Evolutionary conservation across 345 rosid species (phyloP).

Genomic region (Capsella bursapastoris): DNA sequence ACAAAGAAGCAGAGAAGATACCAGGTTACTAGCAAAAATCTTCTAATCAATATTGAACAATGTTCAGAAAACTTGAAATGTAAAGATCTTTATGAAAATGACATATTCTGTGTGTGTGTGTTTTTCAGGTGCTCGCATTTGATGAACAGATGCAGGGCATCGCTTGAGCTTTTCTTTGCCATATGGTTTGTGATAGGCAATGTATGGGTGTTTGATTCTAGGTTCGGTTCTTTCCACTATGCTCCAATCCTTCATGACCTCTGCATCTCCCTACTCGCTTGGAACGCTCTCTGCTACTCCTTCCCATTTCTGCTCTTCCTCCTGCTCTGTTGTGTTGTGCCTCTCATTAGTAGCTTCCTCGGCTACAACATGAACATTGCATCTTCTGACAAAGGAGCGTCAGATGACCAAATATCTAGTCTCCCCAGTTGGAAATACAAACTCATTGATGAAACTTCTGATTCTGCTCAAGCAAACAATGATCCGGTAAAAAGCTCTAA

Average conservation of each 20-base stretch:
- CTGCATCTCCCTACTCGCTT: conserved; percentile 85
- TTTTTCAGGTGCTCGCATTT: conserved; percentile 66
- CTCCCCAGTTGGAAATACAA: conserved; percentile 84
- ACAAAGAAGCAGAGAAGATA: conserved; percentile 67
- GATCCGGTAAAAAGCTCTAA: conserved; percentile 53
- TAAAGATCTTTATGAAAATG: not conserved
- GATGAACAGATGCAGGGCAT: conserved; percentile 89
- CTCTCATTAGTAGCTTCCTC: conserved; percentile 71
- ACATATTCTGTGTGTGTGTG: not conserved
- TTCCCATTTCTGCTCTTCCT: conserved; percentile 91
- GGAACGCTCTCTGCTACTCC: conserved; percentile 92
- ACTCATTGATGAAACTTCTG: conserved; percentile 47
- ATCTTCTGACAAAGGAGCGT: conserved; percentile 74
- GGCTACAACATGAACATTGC: conserved; percentile 96
- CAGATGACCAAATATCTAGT: conserved; percentile 82
- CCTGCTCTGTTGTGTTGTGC: conserved; percentile 85
- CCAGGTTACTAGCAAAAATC: conserved; percentile 55
- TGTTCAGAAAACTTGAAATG: conserved; percentile 6
- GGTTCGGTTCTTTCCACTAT: conserved; percentile 73
- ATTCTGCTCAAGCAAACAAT: conserved; percentile 41
- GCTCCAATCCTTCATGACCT: conserved; percentile 88
- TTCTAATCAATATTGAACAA: not conserved
- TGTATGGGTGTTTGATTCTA: conserved; percentile 93
- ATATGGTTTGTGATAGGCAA: conserved; percentile 99
- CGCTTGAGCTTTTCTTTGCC: conserved; percentile 91